Evolutionary conservation across 371 early-diverging fungal genomes (phyloP).

Genomic region (Sporodiniella umbellata): DNA sequence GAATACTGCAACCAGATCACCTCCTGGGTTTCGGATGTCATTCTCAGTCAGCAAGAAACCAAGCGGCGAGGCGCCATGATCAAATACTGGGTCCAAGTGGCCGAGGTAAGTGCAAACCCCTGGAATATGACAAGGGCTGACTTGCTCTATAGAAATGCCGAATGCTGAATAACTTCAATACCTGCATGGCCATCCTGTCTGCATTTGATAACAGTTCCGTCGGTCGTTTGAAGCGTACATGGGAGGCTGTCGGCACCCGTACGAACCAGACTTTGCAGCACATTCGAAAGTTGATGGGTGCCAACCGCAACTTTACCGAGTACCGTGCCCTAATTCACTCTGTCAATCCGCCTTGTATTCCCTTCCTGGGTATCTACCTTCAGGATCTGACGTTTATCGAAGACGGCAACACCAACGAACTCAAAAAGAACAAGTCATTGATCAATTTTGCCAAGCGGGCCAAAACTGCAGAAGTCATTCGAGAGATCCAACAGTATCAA

Average conservation of each 20-base stretch:
- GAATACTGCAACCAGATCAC: conserved; percentile 71
- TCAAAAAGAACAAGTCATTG: conserved; percentile 57
- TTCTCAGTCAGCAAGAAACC: conserved; percentile 75
- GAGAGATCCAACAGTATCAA: conserved; percentile 93
- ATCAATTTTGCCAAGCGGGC: conserved; percentile 93
- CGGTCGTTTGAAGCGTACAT: conserved; percentile 85
- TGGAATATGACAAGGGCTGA: too few species aligned
- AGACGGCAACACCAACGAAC: conserved; percentile 79
- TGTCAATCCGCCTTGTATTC: conserved; percentile 91
- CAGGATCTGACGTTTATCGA: conserved; percentile 95
- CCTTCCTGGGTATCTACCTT: conserved; percentile 88
- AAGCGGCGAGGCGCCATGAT: conserved; percentile 74
- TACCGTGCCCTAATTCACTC: conserved; percentile 88
- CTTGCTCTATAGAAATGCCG: conserved; percentile 60
- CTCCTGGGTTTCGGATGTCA: conserved; percentile 83
- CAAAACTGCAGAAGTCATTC: conserved; percentile 88
- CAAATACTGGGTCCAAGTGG: conserved; percentile 84
- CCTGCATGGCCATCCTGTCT: conserved; percentile 86
- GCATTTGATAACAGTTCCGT: conserved; percentile 88
- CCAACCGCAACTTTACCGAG: conserved; percentile 77
- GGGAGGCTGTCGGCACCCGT: conserved; percentile 57
- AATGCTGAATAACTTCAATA: conserved; percentile 86
- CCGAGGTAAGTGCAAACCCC: too few species aligned
- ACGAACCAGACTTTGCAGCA: conserved; percentile 37
- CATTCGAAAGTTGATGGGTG: conserved; percentile 76